These are phyloP conservation scores for Penicillium sp. DNA, from an alignment of 2,329 filamentous ascomycete genomes.

Conservation along the genomic window DNA sequence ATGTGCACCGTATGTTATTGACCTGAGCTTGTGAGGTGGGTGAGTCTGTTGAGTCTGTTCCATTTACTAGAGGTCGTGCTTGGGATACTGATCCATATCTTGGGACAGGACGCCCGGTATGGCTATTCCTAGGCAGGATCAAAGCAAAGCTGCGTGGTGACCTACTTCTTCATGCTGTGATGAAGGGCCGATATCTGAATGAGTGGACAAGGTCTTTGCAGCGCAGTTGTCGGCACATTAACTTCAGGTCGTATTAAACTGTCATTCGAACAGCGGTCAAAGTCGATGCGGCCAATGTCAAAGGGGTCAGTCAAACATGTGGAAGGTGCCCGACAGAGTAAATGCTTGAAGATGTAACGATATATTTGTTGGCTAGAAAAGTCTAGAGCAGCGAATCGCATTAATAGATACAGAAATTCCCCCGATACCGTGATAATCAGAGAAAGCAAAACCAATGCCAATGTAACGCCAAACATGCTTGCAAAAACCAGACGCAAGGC, in stretches of 20 bases:
- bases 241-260: slow-evolving; percentile 22
- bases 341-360: not conserved
- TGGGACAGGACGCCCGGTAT: slow-evolving; percentile 26
- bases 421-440: not conserved
- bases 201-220: slow-evolving; percentile 35
- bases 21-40: slow-evolving; percentile 41
- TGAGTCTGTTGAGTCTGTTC: slow-evolving; percentile 18
- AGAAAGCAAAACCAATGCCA: not conserved
- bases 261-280: slow-evolving; percentile 18
- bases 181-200: slow-evolving; percentile 35
- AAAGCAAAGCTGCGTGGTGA: slow-evolving; percentile 17
- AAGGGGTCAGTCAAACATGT: not conserved
- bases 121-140: slow-evolving; percentile 30
- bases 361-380: not conserved
- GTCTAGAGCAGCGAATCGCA: not conserved
- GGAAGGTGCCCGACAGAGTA: too few relatives aligned
- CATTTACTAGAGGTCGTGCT: too few relatives aligned
- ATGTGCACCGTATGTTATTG: slow-evolving; percentile 45
- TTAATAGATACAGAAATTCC: not conserved
- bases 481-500: not conserved
- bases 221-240: slow-evolving; percentile 19
- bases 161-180: slow-evolving; percentile 34
- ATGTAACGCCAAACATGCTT: slow-evolving; percentile 4
- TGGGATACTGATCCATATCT: too few relatives aligned
- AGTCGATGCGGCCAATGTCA: slow-evolving; percentile 11